These are phyloP conservation scores for Xylaria sp. DNA, from an alignment of 2,329 filamentous ascomycete species.

Conservation along the genomic window DNA sequence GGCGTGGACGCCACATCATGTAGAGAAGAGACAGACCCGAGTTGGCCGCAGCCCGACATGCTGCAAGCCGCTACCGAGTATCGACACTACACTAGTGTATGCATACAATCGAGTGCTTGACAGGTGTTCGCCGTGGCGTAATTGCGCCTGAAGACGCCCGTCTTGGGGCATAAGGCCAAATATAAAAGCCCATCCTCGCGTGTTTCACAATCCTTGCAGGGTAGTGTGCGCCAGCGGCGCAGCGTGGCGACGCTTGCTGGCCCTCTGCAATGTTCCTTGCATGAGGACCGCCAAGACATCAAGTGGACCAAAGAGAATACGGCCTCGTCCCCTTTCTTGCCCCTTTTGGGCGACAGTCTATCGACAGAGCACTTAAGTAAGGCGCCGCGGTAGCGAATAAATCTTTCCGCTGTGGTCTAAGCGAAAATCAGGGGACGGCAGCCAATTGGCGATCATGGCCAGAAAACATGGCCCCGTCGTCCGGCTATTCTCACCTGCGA, in stretches of 20 bases:
- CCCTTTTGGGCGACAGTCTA: conserved; percentile 22
- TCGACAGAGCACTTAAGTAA: too few species aligned
- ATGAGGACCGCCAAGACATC: conserved; percentile 14
- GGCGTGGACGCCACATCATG: too few species aligned
- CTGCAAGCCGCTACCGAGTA: background rate
- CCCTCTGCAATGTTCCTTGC: conserved; percentile 29
- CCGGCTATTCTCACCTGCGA: conserved; percentile 23
- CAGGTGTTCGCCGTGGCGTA: too few species aligned
- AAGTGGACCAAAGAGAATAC: conserved; percentile 7
- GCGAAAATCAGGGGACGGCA: conserved; percentile 17
- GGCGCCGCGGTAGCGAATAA: background rate
- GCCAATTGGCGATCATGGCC: conserved; percentile 13
- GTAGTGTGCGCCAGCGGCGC: conserved; percentile 8
- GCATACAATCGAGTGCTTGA: too few species aligned
- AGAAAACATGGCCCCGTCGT: conserved; percentile 1
- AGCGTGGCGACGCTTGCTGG: conserved; percentile 17
- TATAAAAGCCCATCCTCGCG: conserved; percentile 17
- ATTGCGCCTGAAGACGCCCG: too few species aligned
- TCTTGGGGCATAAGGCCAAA: conserved; percentile 22
- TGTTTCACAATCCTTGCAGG: conserved; percentile 26
- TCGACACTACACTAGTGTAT: too few species aligned
- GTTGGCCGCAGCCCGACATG: background rate
- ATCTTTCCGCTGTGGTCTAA: background rate
- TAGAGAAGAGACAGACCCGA: too few species aligned
- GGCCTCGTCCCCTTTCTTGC: conserved; percentile 17